phyloP scores from a whole-genome alignment of 768 basidiomycete genomes.

The Russula foetens region DNA sequence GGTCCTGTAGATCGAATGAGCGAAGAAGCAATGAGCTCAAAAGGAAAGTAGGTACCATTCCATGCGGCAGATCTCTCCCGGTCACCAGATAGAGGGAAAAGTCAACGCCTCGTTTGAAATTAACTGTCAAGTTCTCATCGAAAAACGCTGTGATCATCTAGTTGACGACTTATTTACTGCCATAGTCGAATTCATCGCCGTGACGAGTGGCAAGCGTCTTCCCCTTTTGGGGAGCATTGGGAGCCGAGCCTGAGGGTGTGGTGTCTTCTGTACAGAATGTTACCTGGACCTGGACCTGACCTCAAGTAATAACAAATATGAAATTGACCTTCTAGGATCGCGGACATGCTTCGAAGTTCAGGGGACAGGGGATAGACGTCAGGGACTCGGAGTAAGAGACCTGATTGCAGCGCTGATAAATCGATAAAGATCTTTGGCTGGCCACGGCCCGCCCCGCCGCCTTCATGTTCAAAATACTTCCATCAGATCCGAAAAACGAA shows the following conservation, averaged over 20 bases:
- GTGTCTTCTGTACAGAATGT: background rate
- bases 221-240: background rate
- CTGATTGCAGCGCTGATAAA: too few relatives aligned
- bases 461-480: background rate
- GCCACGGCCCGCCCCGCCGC: too few relatives aligned
- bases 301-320: background rate
- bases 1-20: background rate
- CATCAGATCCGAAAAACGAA: background rate
- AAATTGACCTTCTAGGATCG: background rate
- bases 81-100: conserved; percentile 86
- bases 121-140: background rate
- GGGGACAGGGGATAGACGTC: too few relatives aligned
- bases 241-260: background rate
- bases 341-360: background rate
- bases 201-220: background rate
- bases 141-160: background rate
- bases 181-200: background rate
- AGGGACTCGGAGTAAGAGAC: too few relatives aligned
- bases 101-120: conserved; percentile 32
- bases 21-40: background rate
- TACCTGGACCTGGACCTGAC: too few relatives aligned
- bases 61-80: conserved; percentile 64
- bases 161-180: background rate
- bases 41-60: conserved; percentile 45
- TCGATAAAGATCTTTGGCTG: too few relatives aligned